phyloP scores from a whole-genome alignment of 2,329 filamentous ascomycete genomes.

The Coleophoma cylindrospora region DNA sequence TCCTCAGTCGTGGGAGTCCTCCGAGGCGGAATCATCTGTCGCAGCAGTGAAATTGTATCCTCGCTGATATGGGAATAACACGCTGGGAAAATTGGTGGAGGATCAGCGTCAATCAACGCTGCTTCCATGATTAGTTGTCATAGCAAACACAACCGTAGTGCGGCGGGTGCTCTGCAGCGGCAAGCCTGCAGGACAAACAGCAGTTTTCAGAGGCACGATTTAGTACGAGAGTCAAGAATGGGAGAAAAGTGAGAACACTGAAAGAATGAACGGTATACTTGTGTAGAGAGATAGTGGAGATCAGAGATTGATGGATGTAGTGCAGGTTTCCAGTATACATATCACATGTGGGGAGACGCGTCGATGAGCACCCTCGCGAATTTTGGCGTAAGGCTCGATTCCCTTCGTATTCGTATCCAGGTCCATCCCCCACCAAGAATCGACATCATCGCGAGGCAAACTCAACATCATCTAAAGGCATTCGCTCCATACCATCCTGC shows the following conservation, averaged over 20 bases:
- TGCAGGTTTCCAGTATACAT: too few species aligned
- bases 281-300: too few species aligned
- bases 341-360: too few species aligned
- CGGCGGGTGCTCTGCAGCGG: too few species aligned
- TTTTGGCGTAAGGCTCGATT: neutral
- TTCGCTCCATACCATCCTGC: constrained; percentile 2
- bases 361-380: neutral
- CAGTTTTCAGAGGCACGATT: too few species aligned
- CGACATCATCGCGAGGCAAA: neutral
- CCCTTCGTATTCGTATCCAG: constrained; percentile 68
- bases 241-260: too few species aligned
- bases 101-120: constrained; percentile 7
- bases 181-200: too few species aligned
- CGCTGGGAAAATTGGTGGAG: neutral
- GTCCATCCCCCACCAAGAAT: constrained; percentile 38
- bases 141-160: constrained; percentile 9
- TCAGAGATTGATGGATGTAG: too few species aligned
- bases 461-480: neutral
- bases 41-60: neutral
- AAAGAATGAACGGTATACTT: too few species aligned
- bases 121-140: constrained; percentile 4
- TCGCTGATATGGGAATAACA: neutral
- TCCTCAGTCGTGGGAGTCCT: too few species aligned
- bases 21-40: too few species aligned
- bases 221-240: too few species aligned